These are phyloP conservation scores for Eutypella sp. DNA, from an alignment of 2,329 filamentous ascomycete species.

Conservation along the genomic window DNA sequence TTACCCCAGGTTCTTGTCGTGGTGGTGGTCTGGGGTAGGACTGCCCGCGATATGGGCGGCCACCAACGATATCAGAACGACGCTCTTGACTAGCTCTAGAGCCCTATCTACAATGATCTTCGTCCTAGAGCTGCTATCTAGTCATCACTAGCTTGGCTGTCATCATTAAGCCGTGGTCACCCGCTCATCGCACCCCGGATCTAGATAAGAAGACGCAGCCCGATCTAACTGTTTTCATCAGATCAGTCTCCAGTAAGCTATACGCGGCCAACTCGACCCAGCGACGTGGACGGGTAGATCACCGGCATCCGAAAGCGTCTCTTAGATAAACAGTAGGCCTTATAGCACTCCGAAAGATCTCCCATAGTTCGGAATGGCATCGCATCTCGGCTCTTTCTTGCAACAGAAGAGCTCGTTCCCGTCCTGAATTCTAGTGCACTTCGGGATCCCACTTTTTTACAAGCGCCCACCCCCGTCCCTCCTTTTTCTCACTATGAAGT, in stretches of 20 bases:
- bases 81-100: not conserved
- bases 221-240: not conserved
- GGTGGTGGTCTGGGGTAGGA: too few relatives aligned
- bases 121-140: not conserved
- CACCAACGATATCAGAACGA: too few relatives aligned
- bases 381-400: slow-evolving; percentile 1
- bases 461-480: slow-evolving; percentile 5
- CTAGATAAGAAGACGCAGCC: not conserved
- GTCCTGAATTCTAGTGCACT: slow-evolving; percentile 22
- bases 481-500: too few relatives aligned
- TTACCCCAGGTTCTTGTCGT: not conserved
- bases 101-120: not conserved
- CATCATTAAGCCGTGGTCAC: not conserved
- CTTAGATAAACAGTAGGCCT: too few relatives aligned
- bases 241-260: too few relatives aligned
- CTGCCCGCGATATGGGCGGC: too few relatives aligned
- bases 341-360: too few relatives aligned
- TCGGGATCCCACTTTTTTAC: slow-evolving; percentile 14
- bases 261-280: too few relatives aligned
- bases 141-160: not conserved
- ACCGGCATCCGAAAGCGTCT: too few relatives aligned
- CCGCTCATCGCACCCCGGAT: not conserved
- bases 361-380: not conserved
- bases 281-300: not conserved
- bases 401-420: slow-evolving; percentile 11